Base-by-base conservation (phyloP, 75 land plant genomes). In the Sequoia sempervirens region DNA sequence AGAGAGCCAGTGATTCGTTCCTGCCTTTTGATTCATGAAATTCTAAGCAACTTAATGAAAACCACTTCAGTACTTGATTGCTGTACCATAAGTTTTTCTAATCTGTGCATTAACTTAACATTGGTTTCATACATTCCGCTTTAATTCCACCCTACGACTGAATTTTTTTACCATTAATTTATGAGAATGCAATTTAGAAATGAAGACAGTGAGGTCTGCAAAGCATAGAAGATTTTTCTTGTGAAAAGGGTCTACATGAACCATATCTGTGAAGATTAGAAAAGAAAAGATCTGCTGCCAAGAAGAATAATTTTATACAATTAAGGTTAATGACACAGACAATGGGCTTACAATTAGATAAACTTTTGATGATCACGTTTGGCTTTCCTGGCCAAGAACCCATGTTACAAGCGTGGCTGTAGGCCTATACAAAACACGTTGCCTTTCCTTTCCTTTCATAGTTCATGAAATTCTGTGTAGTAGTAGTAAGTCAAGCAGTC, bases 261-360 rank as follows among this genome's bases (percentile, higher is more conserved):
- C 80, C 80, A 45, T n/a, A 37, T 12, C 73, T 6, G 23, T 56
- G 5, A 4, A 56, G 23, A 18, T 1, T 17, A 34, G 7, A 74
- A 76, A 23, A 34, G 20, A 74, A 76, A 9, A 40, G 9, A 76
- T 40, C 4, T 75, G 32, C 18, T 56, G 32, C 0, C 30, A 69
- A 11, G 36, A 70, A 32, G 15, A 70, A 32, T 70, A 70, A 70
- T 45, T n/a, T 78, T 78, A 70, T 78, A 76, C 80, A 78, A 26
- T 45, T 45, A 78, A n/a, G 30, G 80, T 78, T 40, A 45, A 78
- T 45, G 47, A 76, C 43, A 76, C 20, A 43, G 5, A 75, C 66
- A 61, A 6, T 61, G 26, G 68, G 68, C 68, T 20, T 26, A 20
- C 28, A 64, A 23, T 64, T 20, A 26, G 68, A 64, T 64, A 64